Evolutionary conservation across 768 basidiomycete genomes (phyloP).

Genomic region (Infundibulicybe gibba): DNA sequence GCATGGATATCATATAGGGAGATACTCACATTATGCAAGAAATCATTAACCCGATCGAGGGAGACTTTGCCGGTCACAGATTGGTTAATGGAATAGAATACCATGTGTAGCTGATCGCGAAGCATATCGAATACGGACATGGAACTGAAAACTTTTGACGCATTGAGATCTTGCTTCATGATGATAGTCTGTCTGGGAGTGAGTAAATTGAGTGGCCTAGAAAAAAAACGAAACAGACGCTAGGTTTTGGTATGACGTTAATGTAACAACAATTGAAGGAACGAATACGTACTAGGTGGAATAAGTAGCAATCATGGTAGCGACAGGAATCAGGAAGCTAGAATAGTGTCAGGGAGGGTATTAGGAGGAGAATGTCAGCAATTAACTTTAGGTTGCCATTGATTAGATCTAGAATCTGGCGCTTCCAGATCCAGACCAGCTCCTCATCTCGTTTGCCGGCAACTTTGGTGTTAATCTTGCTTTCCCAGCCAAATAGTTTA

Average conservation of each 20-base stretch:
- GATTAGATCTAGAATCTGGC: slow-evolving; percentile 46
- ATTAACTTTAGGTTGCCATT: slow-evolving; percentile 41
- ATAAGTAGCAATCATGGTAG: slow-evolving; percentile 66
- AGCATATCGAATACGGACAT: slow-evolving; percentile 64
- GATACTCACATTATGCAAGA: slow-evolving; percentile 30
- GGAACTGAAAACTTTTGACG: slow-evolving; percentile 46
- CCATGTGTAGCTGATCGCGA: slow-evolving; percentile 43
- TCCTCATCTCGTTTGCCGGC: slow-evolving; percentile 59
- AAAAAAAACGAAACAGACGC: not conserved
- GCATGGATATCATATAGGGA: not conserved
- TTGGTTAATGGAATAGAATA: slow-evolving; percentile 21
- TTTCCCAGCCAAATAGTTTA: slow-evolving; percentile 70
- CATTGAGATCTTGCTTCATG: slow-evolving; percentile 35
- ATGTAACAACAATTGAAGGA: slow-evolving; percentile 1
- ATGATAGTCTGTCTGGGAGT: slow-evolving; percentile 26
- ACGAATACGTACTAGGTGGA: slow-evolving; percentile 47
- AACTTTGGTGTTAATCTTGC: slow-evolving; percentile 49
- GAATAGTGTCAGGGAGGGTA: not conserved
- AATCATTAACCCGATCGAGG: slow-evolving; percentile 47
- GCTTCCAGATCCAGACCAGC: slow-evolving; percentile 48
- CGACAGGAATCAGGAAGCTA: slow-evolving; percentile 57
- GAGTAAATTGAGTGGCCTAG: slow-evolving; percentile 1
- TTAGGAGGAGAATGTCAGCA: not conserved
- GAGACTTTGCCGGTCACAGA: slow-evolving; percentile 53
- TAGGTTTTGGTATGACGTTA: not conserved